Base-by-base conservation (phyloP, 768 basidiomycete genomes). In the Leucogyrophana mollusca region DNA sequence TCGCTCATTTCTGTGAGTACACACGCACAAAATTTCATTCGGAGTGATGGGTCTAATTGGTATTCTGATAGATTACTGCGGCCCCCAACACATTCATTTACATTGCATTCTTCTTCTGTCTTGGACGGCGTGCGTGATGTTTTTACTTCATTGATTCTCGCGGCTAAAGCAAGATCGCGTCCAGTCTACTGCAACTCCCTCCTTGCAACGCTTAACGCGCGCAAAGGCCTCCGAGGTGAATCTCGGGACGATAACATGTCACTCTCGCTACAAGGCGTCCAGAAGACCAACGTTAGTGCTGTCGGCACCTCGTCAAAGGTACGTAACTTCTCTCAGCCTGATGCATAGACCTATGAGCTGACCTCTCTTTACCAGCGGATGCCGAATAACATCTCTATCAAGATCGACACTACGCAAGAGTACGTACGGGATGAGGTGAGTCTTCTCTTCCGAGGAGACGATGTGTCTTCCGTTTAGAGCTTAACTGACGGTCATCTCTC, bases 381-480 rank as follows among this genome's bases (percentile, higher is more conserved):
- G 52, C 71, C 72, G 36, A 72, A 74, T 40, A 77, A 77, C 50
- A 79, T 83, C 52, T 78, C 81, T 25, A 82, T 85, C 65, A 79
- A 80, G 64, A 78, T 84, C 46, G 78, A 83, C 57, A 83, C 82
- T 7, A 80, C 71, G 33, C 72, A 79, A 22, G 81, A 83, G 46
- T 71, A 68, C 38, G 58, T 66, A 38, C 70, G 62, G 25, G 79
- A 80, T 50, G 61, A 54, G 49, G 64, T 64, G 17, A 41, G 62
- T n/a, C 8, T 8, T 32, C 3, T 22, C 13, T 14, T 45, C 45
- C 5, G 4, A 9, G 22, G 20, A 39, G 11, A 11, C 8, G 42
- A 8, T 18, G 45, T n/a, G n/a, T n/a, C n/a, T n/a, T n/a, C n/a
- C n/a, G n/a, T n/a, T n/a, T n/a, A n/a, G n/a, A n/a, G n/a, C n/a